Percentiles rank a stretch among this genome's conserved stretches.
Evolutionary conservation across 805 yeast species (phyloP).

Genomic region (Sugiyamaella mastotermitis): DNA sequence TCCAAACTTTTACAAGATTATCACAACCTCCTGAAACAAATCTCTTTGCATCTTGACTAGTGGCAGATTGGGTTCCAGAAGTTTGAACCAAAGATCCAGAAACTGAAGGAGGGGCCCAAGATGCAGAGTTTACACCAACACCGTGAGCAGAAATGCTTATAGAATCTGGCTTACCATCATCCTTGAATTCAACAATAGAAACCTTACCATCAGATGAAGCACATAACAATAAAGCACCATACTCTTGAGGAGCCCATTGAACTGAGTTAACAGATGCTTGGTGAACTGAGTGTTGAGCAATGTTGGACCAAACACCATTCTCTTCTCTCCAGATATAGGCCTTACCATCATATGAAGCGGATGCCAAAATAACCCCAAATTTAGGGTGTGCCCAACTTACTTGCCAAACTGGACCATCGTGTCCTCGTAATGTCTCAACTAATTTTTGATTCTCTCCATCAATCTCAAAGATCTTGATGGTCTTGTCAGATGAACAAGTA

Average conservation of each 20-base stretch:
- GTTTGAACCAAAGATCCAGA: constrained; percentile 22
- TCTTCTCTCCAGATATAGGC: constrained; percentile 95
- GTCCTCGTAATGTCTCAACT: constrained; percentile 81
- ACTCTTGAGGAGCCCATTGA: constrained; percentile 96
- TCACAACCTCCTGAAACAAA: constrained; percentile 95
- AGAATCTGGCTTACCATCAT: constrained; percentile 63
- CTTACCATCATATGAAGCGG: constrained; percentile 92
- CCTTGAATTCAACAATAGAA: constrained; percentile 84
- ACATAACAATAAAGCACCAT: constrained; percentile 85
- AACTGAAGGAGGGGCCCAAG: constrained; percentile 50
- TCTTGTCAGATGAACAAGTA: constrained; percentile 85
- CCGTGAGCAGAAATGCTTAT: constrained; percentile 73
- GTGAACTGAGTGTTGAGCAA: constrained; percentile 82
- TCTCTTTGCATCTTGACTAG: constrained; percentile 41
- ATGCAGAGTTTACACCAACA: constrained; percentile 89
- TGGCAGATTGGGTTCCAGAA: constrained; percentile 24
- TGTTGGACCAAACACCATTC: constrained; percentile 72
- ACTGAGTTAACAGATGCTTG: constrained; percentile 93
- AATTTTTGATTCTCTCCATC: constrained; percentile 83
- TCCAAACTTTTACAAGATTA: constrained; percentile 90
- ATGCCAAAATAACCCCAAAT: constrained; percentile 90
- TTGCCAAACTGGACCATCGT: constrained; percentile 99
- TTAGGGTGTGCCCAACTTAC: constrained; percentile 99
- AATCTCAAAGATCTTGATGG: constrained; percentile 84
- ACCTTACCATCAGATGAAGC: constrained; percentile 92